phyloP scores from a whole-genome alignment of 2,329 filamentous ascomycete species.

The Aspergillus aculeatinus region DNA sequence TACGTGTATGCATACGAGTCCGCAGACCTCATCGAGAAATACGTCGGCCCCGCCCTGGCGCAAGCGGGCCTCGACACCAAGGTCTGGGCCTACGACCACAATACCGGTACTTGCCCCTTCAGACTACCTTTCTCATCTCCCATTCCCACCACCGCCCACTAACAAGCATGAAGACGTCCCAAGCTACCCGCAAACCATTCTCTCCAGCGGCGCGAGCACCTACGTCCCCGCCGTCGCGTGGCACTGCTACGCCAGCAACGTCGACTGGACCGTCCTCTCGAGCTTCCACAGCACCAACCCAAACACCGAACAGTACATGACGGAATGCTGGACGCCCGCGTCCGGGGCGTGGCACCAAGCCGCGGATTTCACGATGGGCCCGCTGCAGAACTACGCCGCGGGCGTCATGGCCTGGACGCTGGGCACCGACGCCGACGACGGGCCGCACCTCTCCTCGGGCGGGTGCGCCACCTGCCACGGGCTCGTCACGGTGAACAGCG shows the following conservation, averaged over 20 bases:
- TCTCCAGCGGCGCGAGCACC: conserved; percentile 27
- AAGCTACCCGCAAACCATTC: conserved; percentile 35
- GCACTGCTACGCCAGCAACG: conserved; percentile 41
- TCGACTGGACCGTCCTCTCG: conserved; percentile 37
- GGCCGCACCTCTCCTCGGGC: conserved; percentile 29
- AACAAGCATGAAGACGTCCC: conserved; percentile 24
- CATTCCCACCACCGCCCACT: neutral
- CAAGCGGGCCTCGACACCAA: conserved; percentile 24
- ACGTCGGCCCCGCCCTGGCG: conserved; percentile 29
- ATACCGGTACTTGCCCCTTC: conserved; percentile 27
- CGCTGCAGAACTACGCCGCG: conserved; percentile 32
- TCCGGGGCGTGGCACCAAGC: conserved; percentile 27
- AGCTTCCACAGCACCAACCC: conserved; percentile 36
- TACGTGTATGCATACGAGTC: conserved; percentile 39
- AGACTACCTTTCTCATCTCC: neutral
- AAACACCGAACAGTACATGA: conserved; percentile 40
- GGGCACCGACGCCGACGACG: conserved; percentile 27
- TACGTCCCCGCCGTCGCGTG: conserved; percentile 37
- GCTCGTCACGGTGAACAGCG: conserved; percentile 30
- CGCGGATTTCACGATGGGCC: conserved; percentile 29
- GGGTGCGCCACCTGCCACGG: conserved; percentile 30
- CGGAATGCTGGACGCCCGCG: conserved; percentile 38
- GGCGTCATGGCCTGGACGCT: conserved; percentile 34
- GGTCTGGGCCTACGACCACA: conserved; percentile 42
- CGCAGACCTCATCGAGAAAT: conserved; percentile 32